A percentile compares a stretch with the other conserved stretches of the same genome.
Evolutionary conservation across 2,329 filamentous ascomycete species (phyloP).

Genomic region (Triangularia verruculosa): DNA sequence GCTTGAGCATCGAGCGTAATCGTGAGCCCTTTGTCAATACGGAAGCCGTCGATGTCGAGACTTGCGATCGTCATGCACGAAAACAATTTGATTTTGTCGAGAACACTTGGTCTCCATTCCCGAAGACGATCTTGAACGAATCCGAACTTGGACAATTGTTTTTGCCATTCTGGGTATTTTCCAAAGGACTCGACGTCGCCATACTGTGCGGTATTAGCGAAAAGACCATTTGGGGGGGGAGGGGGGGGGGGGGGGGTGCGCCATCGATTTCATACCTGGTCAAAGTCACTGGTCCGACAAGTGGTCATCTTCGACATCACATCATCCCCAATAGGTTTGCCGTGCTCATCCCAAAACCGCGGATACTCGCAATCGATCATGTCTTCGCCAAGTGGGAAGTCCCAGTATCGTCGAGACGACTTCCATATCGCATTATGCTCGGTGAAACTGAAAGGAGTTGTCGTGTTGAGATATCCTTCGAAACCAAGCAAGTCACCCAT

Average conservation of each 20-base stretch:
- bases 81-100: constrained; percentile 55
- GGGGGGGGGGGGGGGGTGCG: too few species aligned
- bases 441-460: constrained; percentile 50
- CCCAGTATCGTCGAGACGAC: constrained; percentile 50
- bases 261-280: constrained; percentile 32
- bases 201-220: constrained; percentile 38
- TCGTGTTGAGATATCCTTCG: constrained; percentile 55
- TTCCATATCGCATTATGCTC: constrained; percentile 60
- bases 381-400: constrained; percentile 52
- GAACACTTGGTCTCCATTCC: constrained; percentile 58
- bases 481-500: constrained; percentile 62
- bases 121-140: constrained; percentile 64
- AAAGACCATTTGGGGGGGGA: too few species aligned
- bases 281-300: constrained; percentile 61
- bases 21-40: constrained; percentile 65
- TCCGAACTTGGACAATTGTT: constrained; percentile 62
- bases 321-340: constrained; percentile 46
- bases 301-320: constrained; percentile 47
- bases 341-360: constrained; percentile 58
- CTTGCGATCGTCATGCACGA: constrained; percentile 60
- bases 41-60: constrained; percentile 63
- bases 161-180: constrained; percentile 59
- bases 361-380: constrained; percentile 56
- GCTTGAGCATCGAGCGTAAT: constrained; percentile 59
- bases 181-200: constrained; percentile 62